A percentile compares a stretch with the other conserved stretches of the same genome.
Conservation (phyloP, 2,329 filamentous ascomycete genomes). For the Colletotrichum sp. region DNA sequence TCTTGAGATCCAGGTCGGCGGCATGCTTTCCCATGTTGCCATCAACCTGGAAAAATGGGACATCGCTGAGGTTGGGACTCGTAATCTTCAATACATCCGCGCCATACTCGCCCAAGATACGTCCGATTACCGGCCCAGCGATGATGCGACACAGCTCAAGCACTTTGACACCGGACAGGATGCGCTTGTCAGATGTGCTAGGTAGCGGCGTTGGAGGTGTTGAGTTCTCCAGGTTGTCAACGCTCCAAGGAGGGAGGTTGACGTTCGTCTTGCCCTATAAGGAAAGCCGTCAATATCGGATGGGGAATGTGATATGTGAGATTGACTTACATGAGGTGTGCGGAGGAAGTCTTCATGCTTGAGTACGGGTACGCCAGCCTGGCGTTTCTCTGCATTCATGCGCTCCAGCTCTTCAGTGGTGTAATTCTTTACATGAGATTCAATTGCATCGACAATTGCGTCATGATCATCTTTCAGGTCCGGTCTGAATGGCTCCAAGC, state of each 20-base stretch:
- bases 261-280: constrained; percentile 49
- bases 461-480: constrained; percentile 62
- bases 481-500: constrained; percentile 64
- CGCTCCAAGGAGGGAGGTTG: constrained; percentile 49
- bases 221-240: constrained; percentile 53
- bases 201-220: constrained; percentile 52
- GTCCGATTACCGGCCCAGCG: constrained; percentile 74
- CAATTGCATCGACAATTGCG: constrained; percentile 64
- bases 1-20: constrained; percentile 67
- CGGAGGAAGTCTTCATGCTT: constrained; percentile 64
- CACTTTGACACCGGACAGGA: constrained; percentile 69
- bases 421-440: constrained; percentile 60
- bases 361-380: constrained; percentile 65
- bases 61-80: constrained; percentile 69
- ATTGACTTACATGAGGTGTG: constrained; percentile 47
- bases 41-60: constrained; percentile 76
- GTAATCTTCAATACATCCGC: constrained; percentile 78
- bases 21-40: constrained; percentile 76
- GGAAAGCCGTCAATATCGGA: constrained; percentile 28
- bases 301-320: background rate
- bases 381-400: constrained; percentile 58
- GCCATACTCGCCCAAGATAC: constrained; percentile 76
- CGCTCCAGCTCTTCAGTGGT: constrained; percentile 61
- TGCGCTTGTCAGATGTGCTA: constrained; percentile 26
- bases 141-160: constrained; percentile 79